Evolutionary conservation across 305 asterid genomes (phyloP).

Genomic region (Withania somnifera): DNA sequence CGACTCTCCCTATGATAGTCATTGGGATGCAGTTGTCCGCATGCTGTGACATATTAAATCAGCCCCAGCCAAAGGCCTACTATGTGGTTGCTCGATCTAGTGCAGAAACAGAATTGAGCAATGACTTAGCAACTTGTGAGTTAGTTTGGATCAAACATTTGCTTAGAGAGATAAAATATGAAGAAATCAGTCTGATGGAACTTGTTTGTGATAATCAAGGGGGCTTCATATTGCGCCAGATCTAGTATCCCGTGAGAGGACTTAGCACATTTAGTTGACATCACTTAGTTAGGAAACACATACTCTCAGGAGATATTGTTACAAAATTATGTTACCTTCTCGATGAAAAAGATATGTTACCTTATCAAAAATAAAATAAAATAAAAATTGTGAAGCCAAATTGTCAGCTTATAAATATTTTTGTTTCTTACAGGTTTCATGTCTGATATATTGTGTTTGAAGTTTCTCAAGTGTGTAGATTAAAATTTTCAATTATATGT

Average conservation of each 20-base stretch:
- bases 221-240: not conserved
- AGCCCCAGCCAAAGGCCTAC: not conserved
- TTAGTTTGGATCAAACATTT: not conserved
- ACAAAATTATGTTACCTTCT: not conserved
- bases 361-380: no score
- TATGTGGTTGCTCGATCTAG: no score
- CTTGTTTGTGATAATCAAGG: not conserved
- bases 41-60: not conserved
- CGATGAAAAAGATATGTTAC: no score
- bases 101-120: not conserved
- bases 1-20: not conserved
- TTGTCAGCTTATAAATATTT: not conserved
- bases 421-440: not conserved
- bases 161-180: not conserved
- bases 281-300: not conserved
- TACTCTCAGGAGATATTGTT: no score
- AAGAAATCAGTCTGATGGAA: not conserved
- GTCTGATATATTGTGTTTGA: not conserved
- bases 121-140: not conserved
- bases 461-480: not conserved
- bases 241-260: not conserved
- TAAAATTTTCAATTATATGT: not conserved
- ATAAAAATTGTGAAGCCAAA: not conserved
- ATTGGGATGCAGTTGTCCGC: not conserved
- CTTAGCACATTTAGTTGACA: not conserved